These are phyloP conservation scores for Tranzscheliella williamsii DNA, from an alignment of 1,284 basidiomycete species.

Conservation along the genomic window DNA sequence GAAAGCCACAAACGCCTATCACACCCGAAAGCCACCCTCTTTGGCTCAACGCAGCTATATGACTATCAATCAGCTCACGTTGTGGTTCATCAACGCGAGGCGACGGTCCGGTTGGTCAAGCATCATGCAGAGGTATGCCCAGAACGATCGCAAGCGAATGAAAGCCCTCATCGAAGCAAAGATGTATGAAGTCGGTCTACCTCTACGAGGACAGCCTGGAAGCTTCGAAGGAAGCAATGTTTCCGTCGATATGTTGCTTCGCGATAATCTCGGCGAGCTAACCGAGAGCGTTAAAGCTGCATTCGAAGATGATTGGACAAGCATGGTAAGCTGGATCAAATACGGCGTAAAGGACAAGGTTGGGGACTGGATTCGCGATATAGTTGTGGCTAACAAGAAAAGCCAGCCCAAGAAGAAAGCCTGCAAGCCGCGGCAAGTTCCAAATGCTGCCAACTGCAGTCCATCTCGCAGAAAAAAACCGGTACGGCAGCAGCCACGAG, in stretches of 20 bases:
- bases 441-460: constrained; percentile 16
- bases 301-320: constrained; percentile 32
- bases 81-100: constrained; percentile 60
- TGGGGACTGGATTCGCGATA: constrained; percentile 41
- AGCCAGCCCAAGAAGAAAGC: constrained; percentile 2
- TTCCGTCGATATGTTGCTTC: constrained; percentile 10
- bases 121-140: constrained; percentile 41
- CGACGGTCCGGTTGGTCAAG: constrained; percentile 55
- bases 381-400: constrained; percentile 28
- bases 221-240: not conserved
- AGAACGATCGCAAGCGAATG: constrained; percentile 25
- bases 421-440: constrained; percentile 8
- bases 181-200: constrained; percentile 6
- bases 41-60: constrained; percentile 1
- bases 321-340: constrained; percentile 40
- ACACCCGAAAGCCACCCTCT: not conserved
- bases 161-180: constrained; percentile 17
- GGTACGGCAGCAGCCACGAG: too few relatives aligned
- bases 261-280: constrained; percentile 8
- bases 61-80: constrained; percentile 28
- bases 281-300: constrained; percentile 10
- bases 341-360: constrained; percentile 46
- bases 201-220: not conserved
- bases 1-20: constrained; percentile 23
- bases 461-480: too few relatives aligned